Base-by-base conservation (phyloP, 1,284 basidiomycete genomes). In the Naganishia sp. region DNA sequence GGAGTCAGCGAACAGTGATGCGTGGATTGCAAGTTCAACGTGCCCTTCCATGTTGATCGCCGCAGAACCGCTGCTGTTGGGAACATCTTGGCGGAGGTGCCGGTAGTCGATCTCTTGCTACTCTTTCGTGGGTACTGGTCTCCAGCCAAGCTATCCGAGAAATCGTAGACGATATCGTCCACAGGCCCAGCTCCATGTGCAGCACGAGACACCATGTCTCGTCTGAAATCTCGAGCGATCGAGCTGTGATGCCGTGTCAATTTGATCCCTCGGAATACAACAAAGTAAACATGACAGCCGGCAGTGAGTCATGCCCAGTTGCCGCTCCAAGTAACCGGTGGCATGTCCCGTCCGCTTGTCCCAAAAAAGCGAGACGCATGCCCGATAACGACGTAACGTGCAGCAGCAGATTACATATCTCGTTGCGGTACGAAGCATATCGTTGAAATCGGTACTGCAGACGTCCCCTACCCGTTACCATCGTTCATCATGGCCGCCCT, bases 41-140 rank as follows among this genome's bases (percentile, higher is more conserved):
- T 65, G 81, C 81, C 81, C 72, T 82, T 82, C 81, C 81, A 82
- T 21, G 78, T 76, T 18, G 81, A 81, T 56, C 81, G 70, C 25
- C 71, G 66, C 33, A 80, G 70, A 13, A 69, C 64, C 23, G 68
- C 60, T 31, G 69, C 39, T 44, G 69, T 71, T 43, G 66, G 64
- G 50, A 71, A 68, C 74, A 75, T 76, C 25, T 54, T 11, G 18
- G 2, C n/a, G 21, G 42, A 10, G 28, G 23, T 52, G 2, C 28
- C 33, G 28, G 16, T 55, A 9, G 7, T 15, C 28, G 53, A 15
- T 36, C 21, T 36, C 6, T 16, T 6, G 16, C 9, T n/a, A 23
- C 6, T 36, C 15, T 18, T n/a, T 7, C 6, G 18, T 36, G 21
- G 4, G 25, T n/a, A 10, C 15, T 9, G 49, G n/a, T 50, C 9